These are phyloP conservation scores for Citrus unshiu DNA, from an alignment of 345 rosid genomes.

Conservation along the genomic window DNA sequence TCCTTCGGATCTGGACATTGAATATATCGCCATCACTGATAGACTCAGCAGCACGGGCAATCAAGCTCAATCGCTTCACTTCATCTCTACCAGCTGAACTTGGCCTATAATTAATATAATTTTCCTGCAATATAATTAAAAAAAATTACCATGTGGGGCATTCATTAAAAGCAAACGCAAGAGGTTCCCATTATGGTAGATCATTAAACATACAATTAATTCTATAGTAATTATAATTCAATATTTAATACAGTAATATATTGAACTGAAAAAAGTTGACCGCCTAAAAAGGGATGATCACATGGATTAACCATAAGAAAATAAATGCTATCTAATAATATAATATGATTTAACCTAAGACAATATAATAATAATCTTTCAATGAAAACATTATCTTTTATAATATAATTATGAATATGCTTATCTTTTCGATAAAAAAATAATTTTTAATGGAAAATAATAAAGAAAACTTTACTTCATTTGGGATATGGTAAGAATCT, in stretches of 20 bases:
- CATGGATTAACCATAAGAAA: neutral
- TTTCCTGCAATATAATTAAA: slow-evolving; percentile 58
- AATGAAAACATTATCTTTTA: too few relatives aligned
- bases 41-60: slow-evolving; percentile 95
- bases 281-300: neutral
- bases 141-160: neutral
- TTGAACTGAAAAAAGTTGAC: neutral
- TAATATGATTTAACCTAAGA: neutral
- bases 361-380: too few relatives aligned
- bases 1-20: slow-evolving; percentile 92
- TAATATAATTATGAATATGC: too few relatives aligned
- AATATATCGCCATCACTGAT: slow-evolving; percentile 86
- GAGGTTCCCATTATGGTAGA: neutral
- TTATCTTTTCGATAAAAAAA: too few relatives aligned
- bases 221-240: neutral
- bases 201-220: too few relatives aligned
- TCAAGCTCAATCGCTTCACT: slow-evolving; percentile 61
- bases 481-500: neutral
- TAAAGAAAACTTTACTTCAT: neutral
- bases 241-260: neutral
- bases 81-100: slow-evolving; percentile 69
- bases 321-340: too few relatives aligned
- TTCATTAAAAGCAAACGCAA: neutral
- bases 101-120: slow-evolving; percentile 88
- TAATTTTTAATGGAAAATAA: neutral